Evolutionary conservation across 148 eudicot species (phyloP), one percentile per base, ranked within the genome.

Genomic region (Rhododendron simsii): DNA sequence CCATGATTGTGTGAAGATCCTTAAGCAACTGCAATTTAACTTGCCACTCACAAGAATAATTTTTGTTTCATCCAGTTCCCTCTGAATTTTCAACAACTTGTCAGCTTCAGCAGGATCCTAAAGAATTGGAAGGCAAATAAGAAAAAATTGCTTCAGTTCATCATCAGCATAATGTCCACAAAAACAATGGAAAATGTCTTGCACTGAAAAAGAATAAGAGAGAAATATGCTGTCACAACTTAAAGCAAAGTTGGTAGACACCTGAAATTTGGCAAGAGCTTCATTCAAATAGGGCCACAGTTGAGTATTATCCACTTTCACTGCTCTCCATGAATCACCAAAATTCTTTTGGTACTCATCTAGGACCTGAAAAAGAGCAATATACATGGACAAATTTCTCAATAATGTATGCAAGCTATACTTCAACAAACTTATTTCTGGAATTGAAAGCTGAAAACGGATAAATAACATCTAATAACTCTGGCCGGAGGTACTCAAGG

Each of bases 41-140:
- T 78, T 50, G 69, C 30, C 20, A 87, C 94, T 90, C 88, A 95
- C 98, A 84, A 96, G 98, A 45, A 96, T 95, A 89, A 96, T 96
- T 91, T 95, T 96, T 86, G 96, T 95, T 89, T 96, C 99, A 90
- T 96, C 99, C 90, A 95, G 87, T 85, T 96, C 98, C 87, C 96
- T 91, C 91, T 96, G 98, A 86, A 96, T 95, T 88, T 88, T 93
- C 90, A 97, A 89, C 87, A 97, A 93, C 91, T 95, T 95, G 91
- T 95, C 99, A 69, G 98, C 98, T 90, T 94, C 96, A 82, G 96
- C 98, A 87, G 99, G 98, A 79, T 96, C 98, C 98, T 96, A 89
- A 61, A 81, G 3, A 84, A 82, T 83, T 14, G 71, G 23, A 21
- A 79, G 80, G 12, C 26, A 23, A 18, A 41, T 18, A n/a, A 51